phyloP scores from a whole-genome alignment of 345 rosid species.

The Melaleuca alternifolia region DNA sequence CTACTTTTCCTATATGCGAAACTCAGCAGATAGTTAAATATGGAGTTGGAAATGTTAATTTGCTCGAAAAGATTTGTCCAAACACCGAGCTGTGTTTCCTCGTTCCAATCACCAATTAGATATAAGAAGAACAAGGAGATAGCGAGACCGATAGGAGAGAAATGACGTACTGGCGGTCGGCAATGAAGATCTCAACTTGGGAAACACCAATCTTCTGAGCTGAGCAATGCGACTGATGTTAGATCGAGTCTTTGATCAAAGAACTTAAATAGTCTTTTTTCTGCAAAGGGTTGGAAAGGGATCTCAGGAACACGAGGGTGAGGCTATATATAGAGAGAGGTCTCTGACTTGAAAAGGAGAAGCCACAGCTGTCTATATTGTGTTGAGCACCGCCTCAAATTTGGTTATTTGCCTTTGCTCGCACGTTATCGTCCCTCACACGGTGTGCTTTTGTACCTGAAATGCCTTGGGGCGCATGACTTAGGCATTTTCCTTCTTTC shows the following conservation, averaged over 20 bases:
- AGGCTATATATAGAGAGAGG: neutral
- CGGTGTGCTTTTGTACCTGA: constrained; percentile 16
- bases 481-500: neutral
- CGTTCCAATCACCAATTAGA: neutral
- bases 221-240: neutral
- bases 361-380: neutral
- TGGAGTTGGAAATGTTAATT: neutral
- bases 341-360: neutral
- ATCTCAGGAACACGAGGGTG: neutral
- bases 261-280: neutral
- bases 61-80: neutral
- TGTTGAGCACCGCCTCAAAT: constrained; percentile 7
- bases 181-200: neutral
- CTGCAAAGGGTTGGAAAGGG: neutral
- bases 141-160: neutral
- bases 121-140: neutral
- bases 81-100: neutral
- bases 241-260: neutral
- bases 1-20: neutral
- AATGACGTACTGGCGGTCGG: neutral
- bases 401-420: neutral
- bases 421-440: constrained; percentile 18
- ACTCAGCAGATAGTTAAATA: neutral
- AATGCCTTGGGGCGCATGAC: neutral
- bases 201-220: neutral